phyloP scores from a whole-genome alignment of 768 basidiomycete genomes.

The Tricholoma bakamatsutake region DNA sequence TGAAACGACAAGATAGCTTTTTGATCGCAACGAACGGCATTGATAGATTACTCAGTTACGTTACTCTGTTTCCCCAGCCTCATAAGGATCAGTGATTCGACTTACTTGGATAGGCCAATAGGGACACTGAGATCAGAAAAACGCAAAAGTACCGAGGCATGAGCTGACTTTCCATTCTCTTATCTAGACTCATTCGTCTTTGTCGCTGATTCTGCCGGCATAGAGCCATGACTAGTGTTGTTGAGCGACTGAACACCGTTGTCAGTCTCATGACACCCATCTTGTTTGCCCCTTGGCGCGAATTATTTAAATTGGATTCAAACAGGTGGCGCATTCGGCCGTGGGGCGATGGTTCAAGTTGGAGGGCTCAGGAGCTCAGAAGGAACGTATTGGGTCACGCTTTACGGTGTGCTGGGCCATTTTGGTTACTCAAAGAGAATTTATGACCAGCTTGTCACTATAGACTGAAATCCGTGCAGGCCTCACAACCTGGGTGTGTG shows the following conservation, averaged over 20 bases:
- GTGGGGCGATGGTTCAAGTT: constrained; percentile 67
- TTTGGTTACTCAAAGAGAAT: neutral
- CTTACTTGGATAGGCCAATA: neutral
- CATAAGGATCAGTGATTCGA: neutral
- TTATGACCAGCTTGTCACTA: neutral
- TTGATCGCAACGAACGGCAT: neutral
- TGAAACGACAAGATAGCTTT: too few species aligned
- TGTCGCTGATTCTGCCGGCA: neutral
- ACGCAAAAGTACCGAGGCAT: neutral
- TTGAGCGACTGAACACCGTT: constrained; percentile 21
- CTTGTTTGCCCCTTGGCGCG: neutral
- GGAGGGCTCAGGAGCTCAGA: constrained; percentile 63
- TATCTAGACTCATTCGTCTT: neutral
- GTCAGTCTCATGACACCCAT: constrained; percentile 15
- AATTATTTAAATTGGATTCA: neutral
- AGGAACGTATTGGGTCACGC: constrained; percentile 56
- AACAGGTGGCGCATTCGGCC: constrained; percentile 39
- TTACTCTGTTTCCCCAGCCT: neutral
- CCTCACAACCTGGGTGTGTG: constrained; percentile 71
- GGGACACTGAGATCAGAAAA: neutral
- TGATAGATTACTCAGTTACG: neutral
- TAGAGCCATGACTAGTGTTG: constrained; percentile 1
- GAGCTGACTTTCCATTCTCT: neutral
- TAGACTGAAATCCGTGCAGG: constrained; percentile 79
- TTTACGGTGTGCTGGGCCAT: constrained; percentile 40